Percentiles rank a stretch among this genome's conserved stretches.
Evolutionary conservation across 2,329 filamentous ascomycete genomes (phyloP).

Genomic region (Remersonia thermophila): DNA sequence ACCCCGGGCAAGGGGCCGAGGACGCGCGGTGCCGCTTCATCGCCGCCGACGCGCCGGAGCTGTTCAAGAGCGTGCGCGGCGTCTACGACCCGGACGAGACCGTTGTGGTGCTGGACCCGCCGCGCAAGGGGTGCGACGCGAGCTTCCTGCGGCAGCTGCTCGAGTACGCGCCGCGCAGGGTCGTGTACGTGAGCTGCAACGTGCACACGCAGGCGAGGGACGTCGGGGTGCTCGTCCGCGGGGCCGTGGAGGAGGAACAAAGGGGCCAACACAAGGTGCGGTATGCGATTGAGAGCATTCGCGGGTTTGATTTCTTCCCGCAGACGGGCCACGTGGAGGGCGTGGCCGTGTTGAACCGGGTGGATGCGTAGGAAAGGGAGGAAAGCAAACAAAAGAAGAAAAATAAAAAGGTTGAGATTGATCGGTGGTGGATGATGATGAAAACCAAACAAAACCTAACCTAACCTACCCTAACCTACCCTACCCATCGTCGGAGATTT

Average conservation of each 20-base stretch:
- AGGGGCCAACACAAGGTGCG: conserved; percentile 26
- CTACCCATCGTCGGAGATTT: too few species aligned
- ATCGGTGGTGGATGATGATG: background rate
- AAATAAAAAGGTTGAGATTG: background rate
- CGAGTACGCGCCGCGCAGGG: conserved; percentile 59
- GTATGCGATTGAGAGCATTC: conserved; percentile 82
- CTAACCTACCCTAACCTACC: too few species aligned
- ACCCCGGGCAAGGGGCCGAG: too few species aligned
- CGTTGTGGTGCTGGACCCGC: conserved; percentile 91
- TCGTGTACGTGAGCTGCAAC: conserved; percentile 95
- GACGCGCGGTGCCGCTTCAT: conserved; percentile 66
- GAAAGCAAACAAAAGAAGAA: background rate
- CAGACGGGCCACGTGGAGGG: conserved; percentile 65
- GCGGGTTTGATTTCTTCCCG: conserved; percentile 95
- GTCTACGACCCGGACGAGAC: conserved; percentile 66
- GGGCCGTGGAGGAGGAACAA: conserved; percentile 31
- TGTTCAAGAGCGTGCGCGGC: conserved; percentile 60
- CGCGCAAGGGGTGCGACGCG: conserved; percentile 84
- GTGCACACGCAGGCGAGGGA: conserved; percentile 95
- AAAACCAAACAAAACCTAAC: background rate
- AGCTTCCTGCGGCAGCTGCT: conserved; percentile 74
- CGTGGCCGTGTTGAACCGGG: conserved; percentile 50
- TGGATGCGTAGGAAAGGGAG: conserved; percentile 25
- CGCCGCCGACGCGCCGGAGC: conserved; percentile 70
- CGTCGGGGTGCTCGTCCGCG: conserved; percentile 74